phyloP scores from a whole-genome alignment of 179 eudicot genomes.

The Heliamphora pulchella region DNA sequence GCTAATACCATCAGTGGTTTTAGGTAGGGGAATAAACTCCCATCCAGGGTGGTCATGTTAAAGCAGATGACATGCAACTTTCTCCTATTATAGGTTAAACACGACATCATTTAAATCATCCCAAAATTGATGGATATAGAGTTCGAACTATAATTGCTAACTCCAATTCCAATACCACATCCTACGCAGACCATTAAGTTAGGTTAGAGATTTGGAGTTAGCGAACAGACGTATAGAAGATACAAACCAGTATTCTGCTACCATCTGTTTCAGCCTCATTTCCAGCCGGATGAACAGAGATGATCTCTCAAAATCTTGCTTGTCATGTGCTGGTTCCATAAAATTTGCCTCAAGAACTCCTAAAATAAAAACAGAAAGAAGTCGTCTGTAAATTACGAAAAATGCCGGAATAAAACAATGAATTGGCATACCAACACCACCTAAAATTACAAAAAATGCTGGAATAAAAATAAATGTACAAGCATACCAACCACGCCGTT shows the following conservation, averaged over 20 bases:
- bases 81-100: background rate
- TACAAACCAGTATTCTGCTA: constrained; percentile 76
- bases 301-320: constrained; percentile 98
- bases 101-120: background rate
- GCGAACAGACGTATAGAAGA: constrained; percentile 15
- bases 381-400: background rate
- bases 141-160: too few species aligned
- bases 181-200: background rate
- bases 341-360: constrained; percentile 97
- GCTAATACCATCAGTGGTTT: background rate
- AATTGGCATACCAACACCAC: background rate
- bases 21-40: background rate
- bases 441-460: too few species aligned
- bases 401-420: background rate
- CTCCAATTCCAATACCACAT: constrained; percentile 1
- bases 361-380: constrained; percentile 23
- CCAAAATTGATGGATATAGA: background rate
- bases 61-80: background rate
- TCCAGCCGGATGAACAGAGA: constrained; percentile 65
- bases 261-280: constrained; percentile 79
- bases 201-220: background rate
- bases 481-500: constrained; percentile 83
- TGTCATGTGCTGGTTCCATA: constrained; percentile 97
- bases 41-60: background rate
- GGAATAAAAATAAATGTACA: background rate